Evolutionary conservation across 2,329 filamentous ascomycete species (phyloP).

Genomic region (Endoconidiophora laricicola): DNA sequence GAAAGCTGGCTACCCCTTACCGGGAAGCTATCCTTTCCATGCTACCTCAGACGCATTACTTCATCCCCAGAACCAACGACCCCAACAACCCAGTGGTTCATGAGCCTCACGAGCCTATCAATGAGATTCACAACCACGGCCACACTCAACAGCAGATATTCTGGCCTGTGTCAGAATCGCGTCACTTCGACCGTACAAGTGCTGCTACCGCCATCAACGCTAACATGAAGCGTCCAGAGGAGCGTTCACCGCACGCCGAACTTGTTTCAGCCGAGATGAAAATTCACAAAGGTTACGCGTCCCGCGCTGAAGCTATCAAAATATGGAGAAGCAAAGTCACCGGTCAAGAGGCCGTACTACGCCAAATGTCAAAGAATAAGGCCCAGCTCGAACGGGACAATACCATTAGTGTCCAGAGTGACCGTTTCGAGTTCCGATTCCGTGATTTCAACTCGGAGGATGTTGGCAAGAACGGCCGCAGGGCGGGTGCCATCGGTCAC

Average conservation of each 20-base stretch:
- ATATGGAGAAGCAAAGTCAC: not conserved
- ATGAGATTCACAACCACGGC: conserved; percentile 46
- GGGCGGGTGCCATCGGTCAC: conserved; percentile 37
- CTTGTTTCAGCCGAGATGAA: conserved; percentile 40
- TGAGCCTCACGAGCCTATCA: conserved; percentile 40
- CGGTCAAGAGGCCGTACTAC: not conserved
- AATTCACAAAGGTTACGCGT: conserved; percentile 21
- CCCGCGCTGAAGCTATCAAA: conserved; percentile 1
- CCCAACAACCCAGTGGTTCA: conserved; percentile 2
- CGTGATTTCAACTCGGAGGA: conserved; percentile 40
- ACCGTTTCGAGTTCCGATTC: conserved; percentile 48
- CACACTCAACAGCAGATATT: conserved; percentile 49
- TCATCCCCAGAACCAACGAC: not conserved
- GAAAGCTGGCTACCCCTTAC: conserved; percentile 62
- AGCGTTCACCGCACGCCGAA: conserved; percentile 44
- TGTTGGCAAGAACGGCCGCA: conserved; percentile 36
- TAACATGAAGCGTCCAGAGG: conserved; percentile 41
- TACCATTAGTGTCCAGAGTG: conserved; percentile 30
- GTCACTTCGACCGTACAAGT: conserved; percentile 46
- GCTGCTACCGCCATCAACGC: conserved; percentile 48
- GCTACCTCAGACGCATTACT: conserved; percentile 53
- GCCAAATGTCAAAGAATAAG: conserved; percentile 18
- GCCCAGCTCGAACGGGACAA: conserved; percentile 22
- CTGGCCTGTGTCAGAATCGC: conserved; percentile 44
- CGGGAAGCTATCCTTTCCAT: conserved; percentile 59